A percentile compares a stretch with the other conserved stretches of the same genome.
phyloP scores from a whole-genome alignment of 495 filamentous ascomycete species.

The Aspergillus coremiiformis region DNA sequence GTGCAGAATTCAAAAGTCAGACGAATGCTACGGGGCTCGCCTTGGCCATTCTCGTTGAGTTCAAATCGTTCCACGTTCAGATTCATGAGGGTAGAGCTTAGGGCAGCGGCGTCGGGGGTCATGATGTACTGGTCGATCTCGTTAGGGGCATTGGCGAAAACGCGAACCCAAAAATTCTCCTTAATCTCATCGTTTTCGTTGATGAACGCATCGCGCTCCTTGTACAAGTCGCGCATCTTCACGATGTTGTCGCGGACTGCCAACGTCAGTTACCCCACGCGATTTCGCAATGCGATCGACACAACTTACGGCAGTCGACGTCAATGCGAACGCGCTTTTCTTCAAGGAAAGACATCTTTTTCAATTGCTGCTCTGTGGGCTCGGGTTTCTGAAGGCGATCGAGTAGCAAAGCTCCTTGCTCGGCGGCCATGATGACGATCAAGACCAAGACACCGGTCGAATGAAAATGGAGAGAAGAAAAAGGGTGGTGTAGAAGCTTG shows the following conservation, averaged over 20 bases:
- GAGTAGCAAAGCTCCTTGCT: slow-evolving; percentile 20
- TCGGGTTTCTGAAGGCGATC: slow-evolving; percentile 30
- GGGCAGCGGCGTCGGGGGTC: slow-evolving; percentile 60
- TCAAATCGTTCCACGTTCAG: slow-evolving; percentile 72
- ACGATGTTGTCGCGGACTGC: not conserved
- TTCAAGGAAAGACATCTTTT: slow-evolving; percentile 30
- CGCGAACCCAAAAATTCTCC: slow-evolving; percentile 79
- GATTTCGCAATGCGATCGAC: not conserved
- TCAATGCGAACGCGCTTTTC: slow-evolving; percentile 33
- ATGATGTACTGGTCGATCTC: slow-evolving; percentile 82
- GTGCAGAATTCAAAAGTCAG: slow-evolving; percentile 40
- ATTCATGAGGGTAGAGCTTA: slow-evolving; percentile 52
- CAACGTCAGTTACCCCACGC: not conserved
- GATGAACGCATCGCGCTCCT: not conserved
- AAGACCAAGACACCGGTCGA: slow-evolving; percentile 2
- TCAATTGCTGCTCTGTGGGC: slow-evolving; percentile 24
- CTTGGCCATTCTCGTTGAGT: slow-evolving; percentile 49
- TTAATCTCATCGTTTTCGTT: slow-evolving; percentile 12
- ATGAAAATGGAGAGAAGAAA: slow-evolving; percentile 3
- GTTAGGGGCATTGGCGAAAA: slow-evolving; percentile 72
- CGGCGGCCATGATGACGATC: slow-evolving; percentile 21
- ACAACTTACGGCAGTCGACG: slow-evolving; percentile 36
- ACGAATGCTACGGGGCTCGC: slow-evolving; percentile 43
- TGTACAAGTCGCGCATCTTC: not conserved
- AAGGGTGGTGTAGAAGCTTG: not conserved